Evolutionary conservation across 768 basidiomycete species (phyloP).

Genomic region (Hortiboletus flavorubellus): DNA sequence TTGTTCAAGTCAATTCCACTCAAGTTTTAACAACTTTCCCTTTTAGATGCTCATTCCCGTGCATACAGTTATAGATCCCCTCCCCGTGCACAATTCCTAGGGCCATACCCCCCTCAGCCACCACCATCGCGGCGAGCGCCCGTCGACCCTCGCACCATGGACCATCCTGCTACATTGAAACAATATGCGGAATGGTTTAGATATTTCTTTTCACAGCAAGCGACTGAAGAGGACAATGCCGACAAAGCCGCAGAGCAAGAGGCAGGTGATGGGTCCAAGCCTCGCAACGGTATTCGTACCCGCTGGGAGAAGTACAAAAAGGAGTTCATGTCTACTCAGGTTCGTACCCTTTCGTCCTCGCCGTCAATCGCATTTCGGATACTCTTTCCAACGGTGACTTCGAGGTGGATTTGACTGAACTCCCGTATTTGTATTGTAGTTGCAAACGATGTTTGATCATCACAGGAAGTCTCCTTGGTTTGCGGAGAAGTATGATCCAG

Average conservation of each 20-base stretch:
- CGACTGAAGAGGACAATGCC: constrained; percentile 75
- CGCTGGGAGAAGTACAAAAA: constrained; percentile 96
- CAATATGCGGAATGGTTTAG: constrained; percentile 90
- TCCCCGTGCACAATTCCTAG: constrained; percentile 50
- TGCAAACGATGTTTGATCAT: constrained; percentile 93
- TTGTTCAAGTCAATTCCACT: constrained; percentile 2
- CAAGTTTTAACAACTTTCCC: constrained; percentile 10
- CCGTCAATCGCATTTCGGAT: constrained; percentile 8
- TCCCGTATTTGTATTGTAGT: constrained; percentile 54
- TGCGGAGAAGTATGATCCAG: constrained; percentile 89
- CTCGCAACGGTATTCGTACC: constrained; percentile 76
- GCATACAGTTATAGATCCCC: constrained; percentile 62
- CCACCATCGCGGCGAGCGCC: constrained; percentile 60
- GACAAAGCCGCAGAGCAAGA: constrained; percentile 84
- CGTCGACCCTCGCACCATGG: constrained; percentile 76
- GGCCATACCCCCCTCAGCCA: constrained; percentile 38
- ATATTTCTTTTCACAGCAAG: constrained; percentile 68
- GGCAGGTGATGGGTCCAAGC: constrained; percentile 77
- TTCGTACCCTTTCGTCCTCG: constrained; percentile 42
- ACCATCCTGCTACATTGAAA: constrained; percentile 77
- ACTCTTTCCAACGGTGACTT: constrained; percentile 10
- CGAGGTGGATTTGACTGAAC: constrained; percentile 21
- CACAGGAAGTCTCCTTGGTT: constrained; percentile 98
- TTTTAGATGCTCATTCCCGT: constrained; percentile 62
- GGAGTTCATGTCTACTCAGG: constrained; percentile 84